Evolutionary conservation across 1,139 yeast species (phyloP).

Genomic region (Geotrichum candidum): DNA sequence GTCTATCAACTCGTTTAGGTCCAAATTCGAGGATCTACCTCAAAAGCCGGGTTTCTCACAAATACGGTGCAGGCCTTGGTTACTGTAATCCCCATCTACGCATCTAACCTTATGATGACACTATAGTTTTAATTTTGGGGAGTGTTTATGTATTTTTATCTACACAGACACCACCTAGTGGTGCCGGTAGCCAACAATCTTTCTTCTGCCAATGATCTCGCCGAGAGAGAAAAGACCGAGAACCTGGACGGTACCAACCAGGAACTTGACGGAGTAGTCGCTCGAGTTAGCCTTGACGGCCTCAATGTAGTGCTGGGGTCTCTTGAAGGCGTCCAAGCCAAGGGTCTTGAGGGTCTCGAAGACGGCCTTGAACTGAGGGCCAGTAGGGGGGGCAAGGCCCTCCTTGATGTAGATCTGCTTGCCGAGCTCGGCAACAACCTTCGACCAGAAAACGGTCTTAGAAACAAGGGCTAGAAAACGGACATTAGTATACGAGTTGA

Average conservation of each 20-base stretch:
- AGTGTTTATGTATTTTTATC: not conserved
- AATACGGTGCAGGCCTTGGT: no score
- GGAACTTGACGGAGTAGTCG: conserved; percentile 59
- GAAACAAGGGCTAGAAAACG: conserved; percentile 21
- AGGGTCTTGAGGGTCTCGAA: conserved; percentile 51
- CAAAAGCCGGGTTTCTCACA: no score
- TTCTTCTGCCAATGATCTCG: conserved; percentile 94
- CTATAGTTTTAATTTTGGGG: not conserved
- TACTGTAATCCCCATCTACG: no score
- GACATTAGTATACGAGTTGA: not conserved
- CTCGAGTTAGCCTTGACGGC: conserved; percentile 46
- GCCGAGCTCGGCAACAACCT: conserved; percentile 81
- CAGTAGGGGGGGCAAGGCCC: conserved; percentile 86
- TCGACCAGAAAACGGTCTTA: conserved; percentile 63
- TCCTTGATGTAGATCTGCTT: conserved; percentile 89
- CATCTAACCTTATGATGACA: not conserved
- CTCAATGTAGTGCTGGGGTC: conserved; percentile 30
- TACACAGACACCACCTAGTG: conserved; percentile 6
- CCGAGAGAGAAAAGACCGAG: conserved; percentile 91
- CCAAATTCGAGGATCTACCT: no score
- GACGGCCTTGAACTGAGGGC: conserved; percentile 70
- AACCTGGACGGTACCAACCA: conserved; percentile 74
- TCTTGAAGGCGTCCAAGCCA: conserved; percentile 46
- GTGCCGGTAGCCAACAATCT: conserved; percentile 68
- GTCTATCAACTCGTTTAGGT: no score